phyloP scores from a whole-genome alignment of 208 protist genomes.

The Leishmania martiniquensis region DNA sequence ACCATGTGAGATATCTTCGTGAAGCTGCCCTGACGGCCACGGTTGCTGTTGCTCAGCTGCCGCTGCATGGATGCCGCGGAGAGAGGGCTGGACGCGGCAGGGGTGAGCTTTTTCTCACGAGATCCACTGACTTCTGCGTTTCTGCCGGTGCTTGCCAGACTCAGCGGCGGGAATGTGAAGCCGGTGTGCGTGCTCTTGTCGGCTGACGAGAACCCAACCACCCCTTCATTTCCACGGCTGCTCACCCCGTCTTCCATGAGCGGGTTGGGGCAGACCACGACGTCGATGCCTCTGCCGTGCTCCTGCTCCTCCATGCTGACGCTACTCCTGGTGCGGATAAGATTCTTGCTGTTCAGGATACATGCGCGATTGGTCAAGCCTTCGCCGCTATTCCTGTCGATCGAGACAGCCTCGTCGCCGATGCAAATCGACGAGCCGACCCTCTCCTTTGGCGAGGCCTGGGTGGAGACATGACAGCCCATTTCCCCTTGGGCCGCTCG shows the following conservation, averaged over 20 bases:
- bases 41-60: not conserved
- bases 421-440: not conserved
- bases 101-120: not conserved
- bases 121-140: not conserved
- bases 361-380: not conserved
- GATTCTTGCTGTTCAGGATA: not conserved
- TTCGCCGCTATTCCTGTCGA: not conserved
- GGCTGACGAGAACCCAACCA: not conserved
- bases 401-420: not conserved
- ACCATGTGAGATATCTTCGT: not conserved
- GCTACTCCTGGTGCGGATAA: not conserved
- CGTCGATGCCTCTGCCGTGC: not conserved
- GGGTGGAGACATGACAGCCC: constrained; percentile 1
- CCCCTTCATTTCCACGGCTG: no score
- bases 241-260: not conserved
- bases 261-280: not conserved
- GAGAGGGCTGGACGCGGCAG: not conserved
- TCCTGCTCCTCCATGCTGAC: not conserved
- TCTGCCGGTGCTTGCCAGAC: not conserved
- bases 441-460: not conserved
- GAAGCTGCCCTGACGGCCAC: not conserved
- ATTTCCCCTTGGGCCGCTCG: not conserved
- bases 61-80: not conserved
- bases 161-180: not conserved
- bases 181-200: not conserved